Evolutionary conservation across 164 flowering plant species (phyloP), one percentile per base, ranked within the genome.

Genomic region (Vitis rotundifolia): DNA sequence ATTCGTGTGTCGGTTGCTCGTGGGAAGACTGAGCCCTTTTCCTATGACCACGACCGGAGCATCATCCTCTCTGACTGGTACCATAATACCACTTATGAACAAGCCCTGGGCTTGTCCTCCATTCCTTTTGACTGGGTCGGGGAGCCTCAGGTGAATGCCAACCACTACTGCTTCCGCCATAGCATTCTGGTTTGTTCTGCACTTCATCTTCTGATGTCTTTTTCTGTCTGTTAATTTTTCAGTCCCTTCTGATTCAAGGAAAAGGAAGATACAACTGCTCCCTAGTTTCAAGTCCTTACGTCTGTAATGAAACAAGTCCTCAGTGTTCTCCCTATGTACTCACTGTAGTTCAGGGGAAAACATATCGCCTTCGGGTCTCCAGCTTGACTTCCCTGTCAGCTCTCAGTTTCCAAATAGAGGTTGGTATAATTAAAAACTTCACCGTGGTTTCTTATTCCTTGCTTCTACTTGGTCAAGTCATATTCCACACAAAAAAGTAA

Each of bases 191-290:
- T 22, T 22, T 18, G 28, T 48, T 53, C 28, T 44, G 54, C 22
- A 64, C 0, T 12, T 54, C 28, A 26, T 37, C 1, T 31, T 62
- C 44, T 57, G 15, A n/a, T 16, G 9, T 1, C 1, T 60, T 16
- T 26, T 66, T 62, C 2, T 29, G 16, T n/a, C 22, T 2, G 26
- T 26, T 11, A 69, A 22, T 44, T 63, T 77, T 81, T 11, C 86
- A 94, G 97, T 94, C 98, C 44, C 86, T 94, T 65, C 68, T 94
- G 73, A 89, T 94, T 14, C 87, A 94, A 73, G 98, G 98, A 59
- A 87, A 77, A 71, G 97, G 94, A 70, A 86, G 74, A 63, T 94
- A 77, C 84, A 76, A 89, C 55, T 92, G 98, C 78, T 85, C 89
- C 7, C 44, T 13, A 6, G 44, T 31, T 31, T 31, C 85, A 11